Percentiles rank a stretch among this genome's conserved stretches.
Evolutionary conservation across 2,329 filamentous ascomycete species (phyloP).

Genomic region (Talaromyces sp.): DNA sequence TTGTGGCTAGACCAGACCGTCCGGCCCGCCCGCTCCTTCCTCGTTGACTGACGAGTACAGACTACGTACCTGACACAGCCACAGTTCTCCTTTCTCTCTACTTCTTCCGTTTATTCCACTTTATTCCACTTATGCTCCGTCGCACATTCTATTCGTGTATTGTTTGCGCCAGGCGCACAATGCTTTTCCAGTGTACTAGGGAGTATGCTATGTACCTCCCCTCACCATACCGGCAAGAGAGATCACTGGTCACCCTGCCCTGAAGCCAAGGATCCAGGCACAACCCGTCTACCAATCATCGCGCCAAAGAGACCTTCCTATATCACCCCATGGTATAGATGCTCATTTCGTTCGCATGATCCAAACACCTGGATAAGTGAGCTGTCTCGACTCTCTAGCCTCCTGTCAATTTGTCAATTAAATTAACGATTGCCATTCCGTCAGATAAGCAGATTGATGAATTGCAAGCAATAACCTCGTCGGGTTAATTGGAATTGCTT

Average conservation of each 20-base stretch:
- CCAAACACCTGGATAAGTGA: background rate
- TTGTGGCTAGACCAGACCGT: constrained; percentile 1
- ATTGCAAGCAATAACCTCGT: background rate
- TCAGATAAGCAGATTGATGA: background rate
- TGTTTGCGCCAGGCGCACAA: background rate
- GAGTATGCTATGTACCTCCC: too few species aligned
- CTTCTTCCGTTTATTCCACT: background rate
- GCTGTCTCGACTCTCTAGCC: background rate
- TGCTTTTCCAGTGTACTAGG: too few species aligned
- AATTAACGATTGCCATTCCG: background rate
- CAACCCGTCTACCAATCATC: background rate
- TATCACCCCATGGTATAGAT: background rate
- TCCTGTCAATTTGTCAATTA: background rate
- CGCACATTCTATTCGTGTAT: background rate
- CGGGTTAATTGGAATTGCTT: background rate
- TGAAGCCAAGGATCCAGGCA: constrained; percentile 1
- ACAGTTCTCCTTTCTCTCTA: background rate
- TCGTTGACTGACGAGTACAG: background rate
- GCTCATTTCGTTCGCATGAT: constrained; percentile 1
- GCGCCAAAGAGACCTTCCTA: background rate
- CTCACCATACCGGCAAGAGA: background rate
- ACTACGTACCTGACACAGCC: background rate
- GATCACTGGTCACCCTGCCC: background rate
- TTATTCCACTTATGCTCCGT: background rate
- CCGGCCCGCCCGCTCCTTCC: background rate